Base-by-base conservation (phyloP, 2,329 filamentous ascomycete genomes). In the Microdochium nivale region DNA sequence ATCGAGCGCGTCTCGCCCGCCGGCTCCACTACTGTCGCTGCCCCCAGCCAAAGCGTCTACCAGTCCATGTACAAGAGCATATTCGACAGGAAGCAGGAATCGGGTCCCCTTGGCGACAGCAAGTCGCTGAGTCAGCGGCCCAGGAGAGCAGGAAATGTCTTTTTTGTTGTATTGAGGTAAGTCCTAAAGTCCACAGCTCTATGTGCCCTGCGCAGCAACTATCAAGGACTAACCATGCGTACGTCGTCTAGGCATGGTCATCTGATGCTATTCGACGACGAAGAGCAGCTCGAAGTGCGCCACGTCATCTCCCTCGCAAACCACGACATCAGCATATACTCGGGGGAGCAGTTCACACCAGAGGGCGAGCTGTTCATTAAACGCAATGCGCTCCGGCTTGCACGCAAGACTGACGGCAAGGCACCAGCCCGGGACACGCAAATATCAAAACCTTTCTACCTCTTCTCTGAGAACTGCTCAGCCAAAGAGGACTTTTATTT, bases 401-500 rank as follows among this genome's bases (percentile, higher is more conserved):
- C 82, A n/a, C 80, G 89, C 59, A 86, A 80, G 61, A 66, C 70
- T 32, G 75, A 78, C 30, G 73, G 73, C 25, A 70, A 72, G 25
- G 81, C 85, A 32, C 60, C 76, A 25, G 71, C 76, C 2, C 77
- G 80, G 3, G 81, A 84, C 56, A 72, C 67, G 35, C 75, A 74
- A 32, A 63, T 79, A 2, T 84, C 88, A 7, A 91, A 88, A 59
- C 90, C 94, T 0, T 97, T 96, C 70, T 97, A 85, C 63, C 75
- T 99, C 3, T 99, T 97, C 68, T 95, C 89, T 0, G 90, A 97
- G 58, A 96, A 95, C 62, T 89, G 89, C 65, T 96, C 91, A 0
- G 90, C 94, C 47, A 99, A 99, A 67, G 94, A 99, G 68, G 94
- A 99, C 65, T 97, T 99, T 69, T 99, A 99, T 67, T 92, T 96